Evolutionary conservation across 768 basidiomycete genomes (phyloP), one percentile per base, ranked within the genome.

Genomic region (Boletus sensibilis): DNA sequence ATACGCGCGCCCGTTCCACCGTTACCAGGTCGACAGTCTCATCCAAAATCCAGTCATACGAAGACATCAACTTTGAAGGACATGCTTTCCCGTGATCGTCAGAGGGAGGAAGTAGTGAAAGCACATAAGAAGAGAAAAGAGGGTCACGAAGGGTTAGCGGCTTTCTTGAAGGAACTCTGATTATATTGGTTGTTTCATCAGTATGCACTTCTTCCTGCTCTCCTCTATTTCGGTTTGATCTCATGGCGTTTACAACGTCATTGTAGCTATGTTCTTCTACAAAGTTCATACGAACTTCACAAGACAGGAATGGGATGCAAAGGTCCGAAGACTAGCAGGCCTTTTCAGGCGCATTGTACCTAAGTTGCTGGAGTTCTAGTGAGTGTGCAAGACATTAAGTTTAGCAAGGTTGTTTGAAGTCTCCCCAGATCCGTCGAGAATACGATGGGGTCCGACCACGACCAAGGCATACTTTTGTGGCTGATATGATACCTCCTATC

Each of bases 41-140:
- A 78, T 11, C 66, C 74, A 12, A 87, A 86, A 70, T 23, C 53
- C 6, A 45, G 37, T 38, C 50, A 50, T 34, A 12, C 51, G 4
- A 68, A 60, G 68, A 82, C 79, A 61, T 69, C 78, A 1, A 78
- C 78, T 11, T 65, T 92, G 40, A 86, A 84, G 66, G 79, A 83
- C 41, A 79, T 92, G 75, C 75, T 91, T 34, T 78, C 79, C 27
- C 80, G 81, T 39, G 87, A 86, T 58, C 81, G 79, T 62, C 75
- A 81, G 64, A 73, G 74, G 48, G 75, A 73, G 61, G 70, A 72
- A 67, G 62, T 59, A 54, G 57, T 27, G 46, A 59, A 64, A 68
- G 52, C 57, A 3, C 61, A 39, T 9, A 56, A 57, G 54, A 64
- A 61, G 43, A 61, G 52, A 46, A 67, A 58, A 49, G 72, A 63